These are phyloP conservation scores for Mucor piriformis DNA, from an alignment of 371 early-diverging fungal species.

Conservation along the genomic window DNA sequence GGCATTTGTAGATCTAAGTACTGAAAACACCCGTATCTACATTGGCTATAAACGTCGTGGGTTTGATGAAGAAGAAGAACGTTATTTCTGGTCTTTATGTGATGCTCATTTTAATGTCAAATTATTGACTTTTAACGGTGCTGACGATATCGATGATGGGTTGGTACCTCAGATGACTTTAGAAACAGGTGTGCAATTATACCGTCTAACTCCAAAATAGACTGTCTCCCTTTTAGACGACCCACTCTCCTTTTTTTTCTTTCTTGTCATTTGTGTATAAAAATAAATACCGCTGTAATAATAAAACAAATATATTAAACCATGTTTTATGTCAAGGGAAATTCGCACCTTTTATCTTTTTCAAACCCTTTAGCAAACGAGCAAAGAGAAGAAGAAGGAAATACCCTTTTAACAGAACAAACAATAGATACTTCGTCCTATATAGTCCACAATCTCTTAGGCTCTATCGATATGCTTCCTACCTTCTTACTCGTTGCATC, in stretches of 20 bases:
- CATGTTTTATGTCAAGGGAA: slow-evolving; percentile 50
- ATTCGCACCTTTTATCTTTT: slow-evolving; percentile 31
- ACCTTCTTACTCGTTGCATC: slow-evolving; percentile 10
- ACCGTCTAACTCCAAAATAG: slow-evolving; percentile 26
- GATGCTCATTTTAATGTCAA: slow-evolving; percentile 25
- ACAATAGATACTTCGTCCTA: background rate
- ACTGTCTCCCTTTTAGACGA: background rate
- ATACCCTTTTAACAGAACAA: background rate
- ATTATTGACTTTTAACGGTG: slow-evolving; percentile 13
- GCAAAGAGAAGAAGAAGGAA: background rate
- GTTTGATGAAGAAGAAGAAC: slow-evolving; percentile 41
- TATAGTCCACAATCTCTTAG: slow-evolving; percentile 1
- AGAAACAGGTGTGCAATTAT: slow-evolving; percentile 34
- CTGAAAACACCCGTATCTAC: slow-evolving; percentile 47
- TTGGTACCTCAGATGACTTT: slow-evolving; percentile 32
- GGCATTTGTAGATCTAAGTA: slow-evolving; percentile 50
- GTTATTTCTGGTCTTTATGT: slow-evolving; percentile 49
- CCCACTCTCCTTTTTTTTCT: slow-evolving; percentile 4
- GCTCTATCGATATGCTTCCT: slow-evolving; percentile 15
- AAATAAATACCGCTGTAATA: background rate
- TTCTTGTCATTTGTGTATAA: background rate
- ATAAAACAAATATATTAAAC: background rate
- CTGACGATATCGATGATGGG: slow-evolving; percentile 22
- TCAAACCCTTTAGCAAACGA: slow-evolving; percentile 5
- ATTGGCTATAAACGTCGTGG: slow-evolving; percentile 64